Percentiles rank a stretch among this genome's conserved stretches.
These are phyloP conservation scores for Penicillium sclerotiorum DNA, from an alignment of 2,329 filamentous ascomycete species.

Conservation along the genomic window DNA sequence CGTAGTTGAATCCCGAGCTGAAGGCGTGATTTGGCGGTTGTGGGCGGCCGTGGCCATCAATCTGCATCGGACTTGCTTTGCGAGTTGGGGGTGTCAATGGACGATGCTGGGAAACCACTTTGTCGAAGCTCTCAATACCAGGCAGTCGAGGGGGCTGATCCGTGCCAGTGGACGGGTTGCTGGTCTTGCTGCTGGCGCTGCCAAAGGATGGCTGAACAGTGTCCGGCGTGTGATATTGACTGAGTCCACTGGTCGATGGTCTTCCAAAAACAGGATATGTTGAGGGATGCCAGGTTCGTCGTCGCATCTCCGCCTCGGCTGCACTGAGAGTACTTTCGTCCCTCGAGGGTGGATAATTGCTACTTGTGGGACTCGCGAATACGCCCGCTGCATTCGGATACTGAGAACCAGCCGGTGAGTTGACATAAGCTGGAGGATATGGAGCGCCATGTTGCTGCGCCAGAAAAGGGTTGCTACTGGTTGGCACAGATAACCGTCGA, in stretches of 20 bases:
- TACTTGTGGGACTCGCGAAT: slow-evolving; percentile 68
- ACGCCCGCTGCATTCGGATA: slow-evolving; percentile 62
- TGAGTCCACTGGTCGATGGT: slow-evolving; percentile 71
- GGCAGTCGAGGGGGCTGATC: slow-evolving; percentile 71
- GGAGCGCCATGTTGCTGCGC: slow-evolving; percentile 59
- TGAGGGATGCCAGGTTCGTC: slow-evolving; percentile 87
- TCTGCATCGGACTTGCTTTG: slow-evolving; percentile 73
- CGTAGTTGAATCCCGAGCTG: slow-evolving; percentile 39
- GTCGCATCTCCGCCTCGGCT: slow-evolving; percentile 74
- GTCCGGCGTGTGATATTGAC: slow-evolving; percentile 73
- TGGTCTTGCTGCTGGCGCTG: slow-evolving; percentile 51
- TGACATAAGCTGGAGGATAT: slow-evolving; percentile 62
- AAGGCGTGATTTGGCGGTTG: slow-evolving; percentile 34
- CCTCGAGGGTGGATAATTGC: slow-evolving; percentile 53
- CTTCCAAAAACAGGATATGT: slow-evolving; percentile 64
- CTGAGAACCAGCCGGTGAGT: slow-evolving; percentile 58
- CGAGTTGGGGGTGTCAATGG: slow-evolving; percentile 65
- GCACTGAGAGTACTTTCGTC: slow-evolving; percentile 37
- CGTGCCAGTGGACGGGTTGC: slow-evolving; percentile 42
- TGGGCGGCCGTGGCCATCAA: slow-evolving; percentile 58
- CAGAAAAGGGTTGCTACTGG: slow-evolving; percentile 73
- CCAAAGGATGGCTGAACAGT: slow-evolving; percentile 57
- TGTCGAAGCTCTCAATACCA: slow-evolving; percentile 90
- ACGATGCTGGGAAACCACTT: slow-evolving; percentile 62
- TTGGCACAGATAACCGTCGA: slow-evolving; percentile 80